Conservation (phyloP, 1,139 yeast genomes). For the Pneumocystis canis region DNA sequence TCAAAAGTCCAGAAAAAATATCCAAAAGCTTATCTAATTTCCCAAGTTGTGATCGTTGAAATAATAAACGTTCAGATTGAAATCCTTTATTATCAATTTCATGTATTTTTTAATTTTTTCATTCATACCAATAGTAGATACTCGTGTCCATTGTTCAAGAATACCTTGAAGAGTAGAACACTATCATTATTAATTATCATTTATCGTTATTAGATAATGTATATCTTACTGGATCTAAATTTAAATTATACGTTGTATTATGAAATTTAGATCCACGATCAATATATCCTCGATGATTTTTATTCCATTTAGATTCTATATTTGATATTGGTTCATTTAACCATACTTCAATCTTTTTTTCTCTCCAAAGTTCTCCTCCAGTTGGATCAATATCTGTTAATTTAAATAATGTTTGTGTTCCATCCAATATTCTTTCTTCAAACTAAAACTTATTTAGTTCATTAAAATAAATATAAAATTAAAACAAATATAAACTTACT, state of each 20-base stretch:
- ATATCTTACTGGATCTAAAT: conserved; percentile 2
- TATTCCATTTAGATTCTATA: conserved; percentile 20
- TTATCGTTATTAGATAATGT: neutral
- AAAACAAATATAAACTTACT: neutral
- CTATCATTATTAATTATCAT: neutral
- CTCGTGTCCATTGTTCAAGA: conserved; percentile 7
- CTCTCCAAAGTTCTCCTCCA: conserved; percentile 14
- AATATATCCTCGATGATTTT: conserved; percentile 17
- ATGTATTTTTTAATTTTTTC: neutral
- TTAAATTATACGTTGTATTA: conserved; percentile 9
- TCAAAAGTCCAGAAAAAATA: neutral
- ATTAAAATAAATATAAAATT: no score
- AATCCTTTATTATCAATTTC: neutral
- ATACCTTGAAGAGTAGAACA: conserved; percentile 1
- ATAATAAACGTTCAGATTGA: neutral
- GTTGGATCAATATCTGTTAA: conserved; percentile 17
- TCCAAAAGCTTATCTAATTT: neutral
- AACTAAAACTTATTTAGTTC: conserved; percentile 4
- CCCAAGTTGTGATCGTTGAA: neutral
- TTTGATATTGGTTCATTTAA: conserved; percentile 16
- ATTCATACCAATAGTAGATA: neutral
- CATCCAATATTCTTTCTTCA: neutral
- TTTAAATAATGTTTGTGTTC: conserved; percentile 8
- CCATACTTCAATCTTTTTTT: conserved; percentile 17
- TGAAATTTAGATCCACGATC: conserved; percentile 17